Evolutionary conservation across 345 rosid genomes (phyloP), one percentile per base, ranked within the genome.

Genomic region (Populus deltoides): DNA sequence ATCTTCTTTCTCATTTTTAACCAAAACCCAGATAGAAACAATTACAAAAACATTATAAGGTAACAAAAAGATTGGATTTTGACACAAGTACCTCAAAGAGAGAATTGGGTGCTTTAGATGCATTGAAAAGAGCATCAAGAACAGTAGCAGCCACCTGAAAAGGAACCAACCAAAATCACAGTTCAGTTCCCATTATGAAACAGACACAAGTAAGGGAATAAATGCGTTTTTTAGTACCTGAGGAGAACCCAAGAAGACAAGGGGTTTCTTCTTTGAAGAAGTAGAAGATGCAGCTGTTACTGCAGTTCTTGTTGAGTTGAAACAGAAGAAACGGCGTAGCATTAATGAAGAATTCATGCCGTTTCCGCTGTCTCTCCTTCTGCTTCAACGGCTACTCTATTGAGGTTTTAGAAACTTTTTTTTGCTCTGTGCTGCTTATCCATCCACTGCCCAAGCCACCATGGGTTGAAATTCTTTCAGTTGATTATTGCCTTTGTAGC

Each of bases 211-310:
- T 18, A 15, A 0, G 20, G 20, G 7, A 35, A 13, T 71, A 2
- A 1, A 25, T 13, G 53, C 24, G 41, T 8, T 16, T 67, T 66
- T 10, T 16, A 39, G 66, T 36, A 91, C 99, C 92, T 92, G 86
- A 81, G 99, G 98, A 81, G 99, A 91, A 74, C 98, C 99, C 75
- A 96, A 72, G 89, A 96, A 93, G 82, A 93, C 91, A 51, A 93
- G 90, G 10, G 93, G 82, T 79, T 88, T 93, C 86, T 90, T 93
- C 89, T 82, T 90, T 38, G 89, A 72, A 43, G 81, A 53, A 80
- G 88, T 20, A 36, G 85, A 74, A 77, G 90, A 45, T 12, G 85
- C 15, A 16, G 84, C 75, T 73, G 82, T 18, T 41, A 81, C 74
- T 29, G 86, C 7, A 51, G 83, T 8, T 5, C 70, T 53, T 66